A percentile compares a stretch with the other conserved stretches of the same genome.
phyloP scores from a whole-genome alignment of 2,329 filamentous ascomycete genomes.

The Lasiodiplodia theobromae region DNA sequence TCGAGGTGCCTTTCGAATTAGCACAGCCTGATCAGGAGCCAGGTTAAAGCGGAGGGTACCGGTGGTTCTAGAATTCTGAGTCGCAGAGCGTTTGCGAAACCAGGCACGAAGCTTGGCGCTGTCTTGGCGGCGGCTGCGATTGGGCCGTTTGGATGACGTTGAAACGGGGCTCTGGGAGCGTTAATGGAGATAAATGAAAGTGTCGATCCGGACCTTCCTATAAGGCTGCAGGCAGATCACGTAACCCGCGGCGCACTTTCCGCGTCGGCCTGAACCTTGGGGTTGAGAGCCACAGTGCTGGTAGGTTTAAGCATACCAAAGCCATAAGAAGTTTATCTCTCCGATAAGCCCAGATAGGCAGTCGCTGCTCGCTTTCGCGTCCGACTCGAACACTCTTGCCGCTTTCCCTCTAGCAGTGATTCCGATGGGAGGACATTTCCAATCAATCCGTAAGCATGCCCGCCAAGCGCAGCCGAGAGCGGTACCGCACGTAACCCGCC shows the following conservation, averaged over 20 bases:
- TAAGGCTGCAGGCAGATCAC: slow-evolving; percentile 16
- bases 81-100: neutral
- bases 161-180: slow-evolving; percentile 14
- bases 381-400: neutral
- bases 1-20: slow-evolving; percentile 3
- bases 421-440: slow-evolving; percentile 2
- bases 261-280: neutral
- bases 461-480: neutral
- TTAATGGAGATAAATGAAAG: slow-evolving; percentile 14
- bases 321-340: neutral
- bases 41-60: slow-evolving; percentile 22
- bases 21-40: neutral
- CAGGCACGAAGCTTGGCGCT: neutral
- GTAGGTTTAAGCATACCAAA: neutral
- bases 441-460: neutral
- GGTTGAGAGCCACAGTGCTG: neutral
- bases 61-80: slow-evolving; percentile 9
- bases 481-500: neutral
- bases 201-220: slow-evolving; percentile 24
- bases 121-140: slow-evolving; percentile 15
- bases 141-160: neutral
- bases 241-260: neutral
- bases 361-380: neutral
- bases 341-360: neutral
- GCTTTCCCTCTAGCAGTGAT: neutral